A percentile compares a stretch with the other conserved stretches of the same genome.
These are phyloP conservation scores for Exobasidium rhododendri DNA, from an alignment of 1,284 basidiomycete species.

Conservation along the genomic window DNA sequence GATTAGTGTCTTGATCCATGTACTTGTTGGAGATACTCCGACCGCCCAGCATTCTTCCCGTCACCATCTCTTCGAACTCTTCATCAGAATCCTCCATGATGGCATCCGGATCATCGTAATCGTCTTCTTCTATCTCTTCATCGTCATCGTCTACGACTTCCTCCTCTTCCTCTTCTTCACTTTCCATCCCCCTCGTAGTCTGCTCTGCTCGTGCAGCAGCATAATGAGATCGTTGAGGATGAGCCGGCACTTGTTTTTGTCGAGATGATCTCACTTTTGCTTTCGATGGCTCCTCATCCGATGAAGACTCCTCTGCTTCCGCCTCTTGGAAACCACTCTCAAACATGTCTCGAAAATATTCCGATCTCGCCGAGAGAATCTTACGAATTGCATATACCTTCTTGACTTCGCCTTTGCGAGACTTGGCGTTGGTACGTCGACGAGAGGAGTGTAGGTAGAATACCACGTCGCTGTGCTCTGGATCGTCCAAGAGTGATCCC, in stretches of 20 bases:
- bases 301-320: constrained; percentile 37
- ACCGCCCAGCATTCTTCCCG: not conserved
- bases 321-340: constrained; percentile 47
- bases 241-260: not conserved
- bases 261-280: not conserved
- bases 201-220: constrained; percentile 3
- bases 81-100: constrained; percentile 10
- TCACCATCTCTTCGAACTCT: constrained; percentile 10
- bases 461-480: constrained; percentile 62
- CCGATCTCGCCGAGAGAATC: constrained; percentile 53
- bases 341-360: constrained; percentile 55
- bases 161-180: constrained; percentile 16
- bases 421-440: constrained; percentile 16
- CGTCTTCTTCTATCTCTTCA: constrained; percentile 16
- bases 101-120: constrained; percentile 14
- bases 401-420: constrained; percentile 25
- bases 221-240: constrained; percentile 17
- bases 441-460: constrained; percentile 32
- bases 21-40: not conserved
- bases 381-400: constrained; percentile 56
- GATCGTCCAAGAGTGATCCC: constrained; percentile 73
- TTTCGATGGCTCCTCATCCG: constrained; percentile 24
- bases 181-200: not conserved
- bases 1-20: not conserved
- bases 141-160: constrained; percentile 20